Conservation (phyloP, 176 grass and related monocot species). For the Carex myosuroides region DNA sequence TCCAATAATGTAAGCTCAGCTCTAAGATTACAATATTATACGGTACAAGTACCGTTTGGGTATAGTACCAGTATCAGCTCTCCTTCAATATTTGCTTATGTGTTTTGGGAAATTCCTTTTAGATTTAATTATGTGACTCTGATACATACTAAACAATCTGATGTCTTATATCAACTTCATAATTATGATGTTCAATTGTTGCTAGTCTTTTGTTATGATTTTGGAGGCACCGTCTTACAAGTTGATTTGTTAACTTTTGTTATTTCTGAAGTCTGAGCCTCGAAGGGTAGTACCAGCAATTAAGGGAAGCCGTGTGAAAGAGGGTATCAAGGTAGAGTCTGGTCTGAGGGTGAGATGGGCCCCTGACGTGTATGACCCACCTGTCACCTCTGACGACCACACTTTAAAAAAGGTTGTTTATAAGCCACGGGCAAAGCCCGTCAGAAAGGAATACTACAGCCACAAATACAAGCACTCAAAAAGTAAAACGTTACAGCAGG, state of each 20-base stretch:
- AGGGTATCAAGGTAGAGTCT: constrained; percentile 25
- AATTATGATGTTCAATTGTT: not conserved
- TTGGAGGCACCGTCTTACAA: not conserved
- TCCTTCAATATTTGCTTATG: not conserved
- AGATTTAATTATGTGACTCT: not conserved
- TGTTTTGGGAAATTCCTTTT: not conserved
- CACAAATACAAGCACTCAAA: constrained; percentile 46
- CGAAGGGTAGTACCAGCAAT: constrained; percentile 44
- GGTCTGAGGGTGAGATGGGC: constrained; percentile 73
- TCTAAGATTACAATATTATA: constrained; percentile 2
- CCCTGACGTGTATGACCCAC: constrained; percentile 90
- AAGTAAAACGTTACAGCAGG: constrained; percentile 34
- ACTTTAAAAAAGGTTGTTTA: constrained; percentile 36
- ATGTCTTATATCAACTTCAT: not conserved
- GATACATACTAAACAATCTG: not conserved
- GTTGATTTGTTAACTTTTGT: not conserved
- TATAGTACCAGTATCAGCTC: not conserved
- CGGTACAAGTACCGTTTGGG: not conserved
- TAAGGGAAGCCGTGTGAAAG: constrained; percentile 67
- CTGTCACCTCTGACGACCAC: constrained; percentile 72
- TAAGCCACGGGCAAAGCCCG: constrained; percentile 26
- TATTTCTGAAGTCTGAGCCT: constrained; percentile 31
- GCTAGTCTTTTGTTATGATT: not conserved
- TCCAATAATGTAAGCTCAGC: constrained; percentile 34
- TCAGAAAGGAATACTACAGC: constrained; percentile 59